phyloP scores from a whole-genome alignment of 208 protist genomes.

The Trypanosoma congolense region DNA sequence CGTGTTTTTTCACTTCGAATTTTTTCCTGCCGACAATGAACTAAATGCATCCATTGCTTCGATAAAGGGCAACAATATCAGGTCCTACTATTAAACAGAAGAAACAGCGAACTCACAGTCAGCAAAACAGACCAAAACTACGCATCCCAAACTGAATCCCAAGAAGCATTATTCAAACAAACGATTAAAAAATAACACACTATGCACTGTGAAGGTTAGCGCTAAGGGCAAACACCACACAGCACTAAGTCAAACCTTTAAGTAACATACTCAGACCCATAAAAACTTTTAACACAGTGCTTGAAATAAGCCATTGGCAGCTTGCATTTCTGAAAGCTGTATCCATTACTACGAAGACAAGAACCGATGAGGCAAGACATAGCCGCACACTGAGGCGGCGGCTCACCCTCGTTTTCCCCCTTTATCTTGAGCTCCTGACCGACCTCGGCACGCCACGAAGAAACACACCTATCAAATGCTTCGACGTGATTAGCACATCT shows the following conservation, averaged over 20 bases:
- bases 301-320: constrained; percentile 73
- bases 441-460: constrained; percentile 37
- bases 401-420: constrained; percentile 71
- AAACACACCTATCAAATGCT: constrained; percentile 59
- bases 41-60: constrained; percentile 62
- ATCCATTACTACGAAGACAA: constrained; percentile 68
- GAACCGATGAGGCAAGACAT: constrained; percentile 71
- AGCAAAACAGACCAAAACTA: too few species aligned
- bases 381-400: constrained; percentile 64
- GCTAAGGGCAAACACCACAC: too few species aligned
- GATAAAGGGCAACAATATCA: neutral
- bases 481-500: constrained; percentile 30
- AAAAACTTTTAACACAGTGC: constrained; percentile 73
- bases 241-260: too few species aligned
- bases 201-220: too few species aligned
- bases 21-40: constrained; percentile 47
- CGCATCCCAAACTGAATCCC: too few species aligned
- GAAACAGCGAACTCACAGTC: too few species aligned
- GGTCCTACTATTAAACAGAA: too few species aligned
- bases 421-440: constrained; percentile 43
- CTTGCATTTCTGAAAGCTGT: constrained; percentile 68
- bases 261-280: constrained; percentile 63
- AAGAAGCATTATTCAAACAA: too few species aligned
- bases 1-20: constrained; percentile 52
- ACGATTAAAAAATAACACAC: too few species aligned